These are phyloP conservation scores for Trichophyton verrucosum DNA, from an alignment of 2,329 filamentous ascomycete genomes.

Conservation along the genomic window DNA sequence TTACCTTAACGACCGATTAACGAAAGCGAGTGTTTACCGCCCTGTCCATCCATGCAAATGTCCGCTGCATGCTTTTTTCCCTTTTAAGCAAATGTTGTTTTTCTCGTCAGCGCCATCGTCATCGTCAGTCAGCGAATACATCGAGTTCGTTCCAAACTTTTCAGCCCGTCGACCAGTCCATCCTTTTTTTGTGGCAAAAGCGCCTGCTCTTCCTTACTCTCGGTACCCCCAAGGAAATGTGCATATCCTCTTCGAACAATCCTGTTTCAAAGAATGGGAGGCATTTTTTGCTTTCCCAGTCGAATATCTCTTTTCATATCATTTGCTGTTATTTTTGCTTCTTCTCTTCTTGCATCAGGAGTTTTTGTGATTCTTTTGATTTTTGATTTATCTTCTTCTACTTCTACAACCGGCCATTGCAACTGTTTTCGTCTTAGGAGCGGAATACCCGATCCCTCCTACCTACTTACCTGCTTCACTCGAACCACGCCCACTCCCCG, in stretches of 20 bases:
- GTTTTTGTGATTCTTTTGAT: background rate
- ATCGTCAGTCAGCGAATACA: conserved; percentile 2
- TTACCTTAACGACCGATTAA: background rate
- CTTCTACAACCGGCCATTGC: background rate
- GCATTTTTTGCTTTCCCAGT: background rate
- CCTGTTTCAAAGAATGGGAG: background rate
- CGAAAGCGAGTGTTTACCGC: conserved; percentile 1
- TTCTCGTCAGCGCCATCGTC: background rate
- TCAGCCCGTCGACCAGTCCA: background rate
- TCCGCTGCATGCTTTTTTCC: background rate
- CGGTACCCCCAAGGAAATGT: background rate
- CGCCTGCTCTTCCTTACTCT: background rate
- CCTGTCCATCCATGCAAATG: background rate
- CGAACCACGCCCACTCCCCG: background rate
- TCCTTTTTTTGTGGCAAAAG: background rate
- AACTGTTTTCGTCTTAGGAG: background rate
- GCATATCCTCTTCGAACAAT: background rate
- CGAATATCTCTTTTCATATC: background rate
- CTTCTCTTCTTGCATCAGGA: background rate
- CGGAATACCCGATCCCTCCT: background rate
- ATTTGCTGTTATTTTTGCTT: background rate
- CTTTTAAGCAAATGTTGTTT: background rate
- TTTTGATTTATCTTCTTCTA: background rate
- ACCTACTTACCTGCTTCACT: background rate
- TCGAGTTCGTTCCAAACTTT: background rate